Conservation (phyloP, 1,284 basidiomycete species). For the Porodaedalea pini region DNA sequence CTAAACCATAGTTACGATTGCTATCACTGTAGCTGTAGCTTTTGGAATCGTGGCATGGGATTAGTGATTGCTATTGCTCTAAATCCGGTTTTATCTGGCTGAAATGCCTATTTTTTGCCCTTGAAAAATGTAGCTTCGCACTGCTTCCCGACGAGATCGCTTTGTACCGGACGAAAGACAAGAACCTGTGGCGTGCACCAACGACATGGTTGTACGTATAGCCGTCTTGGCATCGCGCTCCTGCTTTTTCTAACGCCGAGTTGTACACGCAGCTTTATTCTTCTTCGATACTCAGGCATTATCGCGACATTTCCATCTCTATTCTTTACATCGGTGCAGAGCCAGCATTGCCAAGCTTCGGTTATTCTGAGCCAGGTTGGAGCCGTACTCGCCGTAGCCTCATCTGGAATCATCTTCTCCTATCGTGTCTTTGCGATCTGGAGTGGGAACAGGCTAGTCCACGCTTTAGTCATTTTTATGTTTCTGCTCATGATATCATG, state of each 20-base stretch:
- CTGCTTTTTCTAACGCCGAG: not conserved
- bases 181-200: not conserved
- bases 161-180: not conserved
- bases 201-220: not conserved
- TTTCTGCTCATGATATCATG: too few relatives aligned
- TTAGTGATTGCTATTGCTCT: too few relatives aligned
- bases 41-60: too few relatives aligned
- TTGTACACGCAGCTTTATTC: constrained; percentile 16
- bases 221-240: not conserved
- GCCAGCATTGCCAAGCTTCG: constrained; percentile 19
- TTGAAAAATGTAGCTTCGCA: not conserved
- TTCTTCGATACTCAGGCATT: constrained; percentile 23
- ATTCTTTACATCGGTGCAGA: constrained; percentile 22
- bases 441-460: constrained; percentile 11
- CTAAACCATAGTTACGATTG: too few relatives aligned
- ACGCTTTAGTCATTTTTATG: too few relatives aligned
- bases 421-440: constrained; percentile 22
- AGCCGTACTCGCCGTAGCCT: constrained; percentile 17
- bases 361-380: constrained; percentile 20
- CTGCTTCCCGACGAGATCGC: not conserved
- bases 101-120: too few relatives aligned
- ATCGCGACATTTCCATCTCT: constrained; percentile 22
- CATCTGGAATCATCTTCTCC: constrained; percentile 23
- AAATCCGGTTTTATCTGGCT: too few relatives aligned
- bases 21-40: too few relatives aligned